These are phyloP conservation scores for Omphalea diandra DNA, from an alignment of 441 rosid species.

Conservation along the genomic window DNA sequence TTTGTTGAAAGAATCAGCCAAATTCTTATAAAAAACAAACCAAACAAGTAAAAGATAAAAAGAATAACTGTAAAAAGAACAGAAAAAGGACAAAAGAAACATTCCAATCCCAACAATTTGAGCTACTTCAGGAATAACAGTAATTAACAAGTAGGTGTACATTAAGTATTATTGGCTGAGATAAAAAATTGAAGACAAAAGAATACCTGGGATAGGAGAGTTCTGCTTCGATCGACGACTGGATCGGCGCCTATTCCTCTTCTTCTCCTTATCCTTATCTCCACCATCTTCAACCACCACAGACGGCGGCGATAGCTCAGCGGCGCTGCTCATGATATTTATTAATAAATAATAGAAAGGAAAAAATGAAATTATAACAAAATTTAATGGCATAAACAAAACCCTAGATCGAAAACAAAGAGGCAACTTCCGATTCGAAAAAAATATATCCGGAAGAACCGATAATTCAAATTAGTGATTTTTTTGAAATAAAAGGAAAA, in stretches of 20 bases:
- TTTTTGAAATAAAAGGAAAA: too few relatives aligned
- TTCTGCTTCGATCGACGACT: constrained; percentile 65
- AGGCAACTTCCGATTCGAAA: constrained; percentile 56
- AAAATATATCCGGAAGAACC: constrained; percentile 30
- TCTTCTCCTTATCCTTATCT: constrained; percentile 49
- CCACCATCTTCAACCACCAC: constrained; percentile 47
- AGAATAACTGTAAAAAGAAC: not conserved
- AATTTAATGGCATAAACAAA: constrained; percentile 11
- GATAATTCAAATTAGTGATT: too few relatives aligned
- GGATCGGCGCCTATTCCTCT: constrained; percentile 62
- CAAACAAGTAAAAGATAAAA: not conserved
- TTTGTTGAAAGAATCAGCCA: not conserved
- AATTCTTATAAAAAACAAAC: not conserved
- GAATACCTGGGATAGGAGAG: constrained; percentile 38
- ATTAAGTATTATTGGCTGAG: not conserved
- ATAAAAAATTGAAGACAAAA: not conserved
- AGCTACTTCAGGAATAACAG: not conserved
- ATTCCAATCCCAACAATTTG: not conserved
- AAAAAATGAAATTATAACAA: constrained; percentile 2
- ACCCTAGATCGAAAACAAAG: constrained; percentile 19
- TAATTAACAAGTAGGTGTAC: not conserved
- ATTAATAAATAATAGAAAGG: not conserved
- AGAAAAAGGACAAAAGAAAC: not conserved
- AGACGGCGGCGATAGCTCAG: constrained; percentile 41
- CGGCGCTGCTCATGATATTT: constrained; percentile 33